Evolutionary conservation across 2,329 filamentous ascomycete genomes (phyloP).

Genomic region (Cyanodermella asteris): DNA sequence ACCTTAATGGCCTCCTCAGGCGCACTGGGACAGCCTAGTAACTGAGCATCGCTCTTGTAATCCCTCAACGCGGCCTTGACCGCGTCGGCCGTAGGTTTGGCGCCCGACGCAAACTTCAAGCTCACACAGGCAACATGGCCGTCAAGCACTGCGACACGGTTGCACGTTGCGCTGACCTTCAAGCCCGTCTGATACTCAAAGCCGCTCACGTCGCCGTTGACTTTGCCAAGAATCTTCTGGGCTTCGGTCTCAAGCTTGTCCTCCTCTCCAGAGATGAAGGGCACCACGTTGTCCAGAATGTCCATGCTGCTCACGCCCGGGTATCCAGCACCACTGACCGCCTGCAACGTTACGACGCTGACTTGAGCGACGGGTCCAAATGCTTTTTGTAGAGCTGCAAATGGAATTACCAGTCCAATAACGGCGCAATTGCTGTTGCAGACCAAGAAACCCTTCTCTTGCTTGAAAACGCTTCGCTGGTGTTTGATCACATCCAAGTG

Average conservation of each 20-base stretch:
- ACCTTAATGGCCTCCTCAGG: conserved; percentile 64
- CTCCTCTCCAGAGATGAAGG: conserved; percentile 82
- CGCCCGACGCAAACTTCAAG: conserved; percentile 55
- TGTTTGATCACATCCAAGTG: conserved; percentile 80
- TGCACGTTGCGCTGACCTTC: conserved; percentile 69
- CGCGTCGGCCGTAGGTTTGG: conserved; percentile 50
- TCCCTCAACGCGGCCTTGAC: conserved; percentile 59
- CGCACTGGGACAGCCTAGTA: conserved; percentile 68
- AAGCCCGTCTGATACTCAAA: conserved; percentile 57
- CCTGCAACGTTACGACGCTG: conserved; percentile 84
- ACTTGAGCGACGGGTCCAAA: conserved; percentile 62
- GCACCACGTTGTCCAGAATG: conserved; percentile 86
- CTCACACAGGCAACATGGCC: conserved; percentile 92
- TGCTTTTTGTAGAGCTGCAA: conserved; percentile 66
- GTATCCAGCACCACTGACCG: conserved; percentile 55
- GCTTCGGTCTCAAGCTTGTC: conserved; percentile 92
- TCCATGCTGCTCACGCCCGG: conserved; percentile 86
- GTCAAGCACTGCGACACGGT: conserved; percentile 82
- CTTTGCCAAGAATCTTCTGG: conserved; percentile 68
- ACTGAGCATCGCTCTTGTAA: conserved; percentile 65
- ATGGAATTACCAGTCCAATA: conserved; percentile 86
- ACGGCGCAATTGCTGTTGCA: conserved; percentile 98
- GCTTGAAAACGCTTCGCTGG: conserved; percentile 49
- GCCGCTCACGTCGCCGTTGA: conserved; percentile 49
- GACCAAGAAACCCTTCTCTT: conserved; percentile 75